Evolutionary conservation across 2,329 filamentous ascomycete genomes (phyloP).

Genomic region (Ilyonectria mors-panacis): DNA sequence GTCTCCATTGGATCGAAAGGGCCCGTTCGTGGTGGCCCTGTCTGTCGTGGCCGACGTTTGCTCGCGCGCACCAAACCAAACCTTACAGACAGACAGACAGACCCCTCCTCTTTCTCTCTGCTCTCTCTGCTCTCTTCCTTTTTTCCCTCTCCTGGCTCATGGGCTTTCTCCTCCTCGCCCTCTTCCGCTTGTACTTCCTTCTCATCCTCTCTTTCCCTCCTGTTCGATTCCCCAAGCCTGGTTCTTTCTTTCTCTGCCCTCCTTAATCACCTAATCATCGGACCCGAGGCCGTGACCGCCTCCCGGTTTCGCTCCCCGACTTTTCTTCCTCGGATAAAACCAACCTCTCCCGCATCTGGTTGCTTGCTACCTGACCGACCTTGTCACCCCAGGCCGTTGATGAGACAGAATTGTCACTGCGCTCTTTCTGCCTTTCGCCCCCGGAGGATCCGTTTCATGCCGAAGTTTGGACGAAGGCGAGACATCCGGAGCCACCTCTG

Average conservation of each 20-base stretch:
- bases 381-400: slow-evolving; percentile 9
- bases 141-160: slow-evolving; percentile 14
- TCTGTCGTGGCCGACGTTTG: slow-evolving; percentile 38
- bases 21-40: slow-evolving; percentile 37
- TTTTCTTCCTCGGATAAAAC: slow-evolving; percentile 14
- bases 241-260: slow-evolving; percentile 4
- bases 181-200: slow-evolving; percentile 12
- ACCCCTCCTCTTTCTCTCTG: slow-evolving; percentile 35
- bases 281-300: slow-evolving; percentile 3
- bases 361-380: slow-evolving; percentile 2
- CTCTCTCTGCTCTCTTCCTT: slow-evolving; percentile 21
- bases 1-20: slow-evolving; percentile 44
- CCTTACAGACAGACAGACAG: slow-evolving; percentile 6
- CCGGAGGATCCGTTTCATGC: slow-evolving; percentile 14
- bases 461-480: slow-evolving; percentile 8
- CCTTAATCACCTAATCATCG: slow-evolving; percentile 9
- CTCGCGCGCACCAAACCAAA: slow-evolving; percentile 29
- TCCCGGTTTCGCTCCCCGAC: slow-evolving; percentile 21
- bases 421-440: background rate
- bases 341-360: slow-evolving; percentile 10
- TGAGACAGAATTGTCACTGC: background rate
- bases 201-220: slow-evolving; percentile 17
- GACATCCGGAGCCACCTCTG: slow-evolving; percentile 20
- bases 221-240: slow-evolving; percentile 3
- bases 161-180: slow-evolving; percentile 27